Base-by-base conservation (phyloP, 192 early-diverging fungal species). In the Allomyces arbusculus region DNA sequence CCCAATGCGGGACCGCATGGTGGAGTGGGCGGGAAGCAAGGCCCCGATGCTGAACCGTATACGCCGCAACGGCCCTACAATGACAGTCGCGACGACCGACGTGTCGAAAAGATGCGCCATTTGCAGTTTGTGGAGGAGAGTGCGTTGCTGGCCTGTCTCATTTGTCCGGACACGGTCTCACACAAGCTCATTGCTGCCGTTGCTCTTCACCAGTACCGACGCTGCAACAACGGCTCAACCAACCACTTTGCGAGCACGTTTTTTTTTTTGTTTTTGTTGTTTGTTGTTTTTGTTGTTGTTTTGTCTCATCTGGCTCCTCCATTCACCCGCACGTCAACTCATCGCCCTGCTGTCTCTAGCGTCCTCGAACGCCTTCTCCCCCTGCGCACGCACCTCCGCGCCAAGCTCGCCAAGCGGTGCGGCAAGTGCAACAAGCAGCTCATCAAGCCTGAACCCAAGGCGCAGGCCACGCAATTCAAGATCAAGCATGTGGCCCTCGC, bases 381-480 rank as follows among this genome's bases (percentile, higher is more conserved):
- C 14, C 88, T 90, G 72, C 85, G 92, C 16, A 83, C 94, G 50
- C 86, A 87, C 62, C 79, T 97, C 43, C 82, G 89, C 43, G 91
- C 88, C 67, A 93, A 93, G 72, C 83, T 86, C 24, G 77, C 87
- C 0, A 90, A 92, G 44, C 82, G 90, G 40, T 97, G 94, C 72
- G 82, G 89, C 44, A 70, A 77, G 5, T 97, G 94, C 78, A 84
- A 89, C 44, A 87, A 92, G 70, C 87, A 94, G 55, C 76, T 97
- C 23, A 86, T 91, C 66, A 94, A 94, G 70, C 92, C 94, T 0
- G 91, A 94, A 66, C 85, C 86, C 71, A 94, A 93, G 69, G 90
- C 91, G 1, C 90, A 93, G 66, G 78, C 82, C 8, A 89, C 86
- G 1, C 76, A 84, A 63, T 95, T 93, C 79, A 90, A 88, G 70